These are phyloP conservation scores for Plasmodium coatneyi DNA, from an alignment of 169 alveolate genomes.

Conservation along the genomic window DNA sequence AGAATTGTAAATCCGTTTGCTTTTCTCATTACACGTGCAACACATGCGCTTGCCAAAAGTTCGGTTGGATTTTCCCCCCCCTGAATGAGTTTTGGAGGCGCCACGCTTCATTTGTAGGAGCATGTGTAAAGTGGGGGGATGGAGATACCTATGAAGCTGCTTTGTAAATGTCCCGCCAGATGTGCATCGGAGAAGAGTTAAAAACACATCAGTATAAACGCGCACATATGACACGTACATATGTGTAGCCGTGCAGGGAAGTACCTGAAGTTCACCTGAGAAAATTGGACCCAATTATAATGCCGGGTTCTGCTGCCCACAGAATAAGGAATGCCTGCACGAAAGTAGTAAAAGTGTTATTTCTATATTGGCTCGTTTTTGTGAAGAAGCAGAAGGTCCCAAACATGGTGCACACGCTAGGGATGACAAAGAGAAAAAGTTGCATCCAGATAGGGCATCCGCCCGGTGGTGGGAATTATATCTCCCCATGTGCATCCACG, in stretches of 20 bases:
- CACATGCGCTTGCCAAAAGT: neutral
- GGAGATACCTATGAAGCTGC: neutral
- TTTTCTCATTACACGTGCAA: neutral
- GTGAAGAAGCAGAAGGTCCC: neutral
- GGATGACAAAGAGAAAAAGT: neutral
- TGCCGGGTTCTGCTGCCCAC: conserved; percentile 4
- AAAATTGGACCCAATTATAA: neutral
- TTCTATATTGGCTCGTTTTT: conserved; percentile 20
- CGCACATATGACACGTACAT: neutral
- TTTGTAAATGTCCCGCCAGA: neutral
- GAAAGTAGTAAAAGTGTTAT: conserved; percentile 39
- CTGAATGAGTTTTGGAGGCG: neutral
- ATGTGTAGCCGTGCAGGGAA: neutral
- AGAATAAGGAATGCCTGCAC: neutral
- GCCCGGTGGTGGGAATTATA: neutral
- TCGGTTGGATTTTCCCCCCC: neutral
- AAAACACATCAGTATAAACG: neutral
- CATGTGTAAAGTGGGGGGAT: neutral
- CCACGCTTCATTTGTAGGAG: neutral
- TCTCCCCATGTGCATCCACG: neutral
- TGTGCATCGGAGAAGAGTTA: neutral
- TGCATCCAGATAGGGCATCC: neutral
- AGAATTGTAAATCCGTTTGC: neutral
- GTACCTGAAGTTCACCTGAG: neutral
- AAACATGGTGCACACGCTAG: neutral